Evolutionary conservation across 257 asterid genomes (phyloP).

Genomic region (Solanum bulbocastanum): DNA sequence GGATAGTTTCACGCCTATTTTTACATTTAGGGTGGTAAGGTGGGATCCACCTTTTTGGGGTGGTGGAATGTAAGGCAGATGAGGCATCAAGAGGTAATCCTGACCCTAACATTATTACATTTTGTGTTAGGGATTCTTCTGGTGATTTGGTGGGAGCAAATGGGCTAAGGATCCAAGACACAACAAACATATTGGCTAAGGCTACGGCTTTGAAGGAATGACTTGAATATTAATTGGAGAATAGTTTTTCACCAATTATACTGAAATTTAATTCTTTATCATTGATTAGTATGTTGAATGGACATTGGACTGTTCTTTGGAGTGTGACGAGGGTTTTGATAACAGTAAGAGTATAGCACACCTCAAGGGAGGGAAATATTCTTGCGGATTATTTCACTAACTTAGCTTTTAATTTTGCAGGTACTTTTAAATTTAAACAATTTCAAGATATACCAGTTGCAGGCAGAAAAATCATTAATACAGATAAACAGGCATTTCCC

Average conservation of each 20-base stretch:
- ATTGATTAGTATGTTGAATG: neutral
- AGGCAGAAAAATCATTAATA: neutral
- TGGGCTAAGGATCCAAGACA: neutral
- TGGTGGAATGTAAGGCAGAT: neutral
- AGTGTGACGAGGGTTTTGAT: neutral
- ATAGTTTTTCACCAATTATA: neutral
- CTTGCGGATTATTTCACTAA: neutral
- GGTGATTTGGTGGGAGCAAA: neutral
- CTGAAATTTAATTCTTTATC: rapidly evolving
- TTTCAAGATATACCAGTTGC: neutral
- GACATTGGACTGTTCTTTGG: neutral
- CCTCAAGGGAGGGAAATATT: neutral
- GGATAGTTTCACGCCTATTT: neutral
- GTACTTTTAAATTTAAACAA: neutral
- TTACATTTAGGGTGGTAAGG: neutral
- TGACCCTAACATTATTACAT: no score
- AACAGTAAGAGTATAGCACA: neutral
- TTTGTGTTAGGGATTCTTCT: neutral
- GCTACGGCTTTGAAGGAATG: neutral
- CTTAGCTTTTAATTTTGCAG: neutral
- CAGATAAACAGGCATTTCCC: neutral
- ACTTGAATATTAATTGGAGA: neutral
- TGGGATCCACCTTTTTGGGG: neutral
- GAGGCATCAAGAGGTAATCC: no score
- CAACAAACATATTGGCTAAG: neutral